phyloP scores from a whole-genome alignment of 257 asterid species.

The Capsicum baccatum region DNA sequence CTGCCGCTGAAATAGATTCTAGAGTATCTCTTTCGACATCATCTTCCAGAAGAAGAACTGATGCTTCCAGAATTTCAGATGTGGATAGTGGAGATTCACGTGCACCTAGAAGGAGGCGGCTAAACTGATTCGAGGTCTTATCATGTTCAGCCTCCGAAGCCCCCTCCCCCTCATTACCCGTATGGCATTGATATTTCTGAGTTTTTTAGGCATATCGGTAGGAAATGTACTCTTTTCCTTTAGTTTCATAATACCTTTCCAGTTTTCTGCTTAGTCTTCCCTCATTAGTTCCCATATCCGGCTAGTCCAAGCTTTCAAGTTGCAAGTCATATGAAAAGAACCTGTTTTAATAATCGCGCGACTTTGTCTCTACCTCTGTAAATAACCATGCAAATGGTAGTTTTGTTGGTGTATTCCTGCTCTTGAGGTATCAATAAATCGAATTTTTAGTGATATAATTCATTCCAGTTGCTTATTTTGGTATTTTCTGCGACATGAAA shows the following conservation, averaged over 20 bases:
- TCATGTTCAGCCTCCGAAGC: slow-evolving; percentile 10
- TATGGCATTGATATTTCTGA: slow-evolving; percentile 10
- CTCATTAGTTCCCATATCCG: not conserved
- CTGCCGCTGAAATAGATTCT: slow-evolving; percentile 86
- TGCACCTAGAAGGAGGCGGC: slow-evolving; percentile 85
- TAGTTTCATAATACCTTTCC: slow-evolving; percentile 21
- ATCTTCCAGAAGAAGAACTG: slow-evolving; percentile 83
- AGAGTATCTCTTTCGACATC: slow-evolving; percentile 79
- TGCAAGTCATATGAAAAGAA: slow-evolving; percentile 6
- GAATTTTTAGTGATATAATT: not conserved
- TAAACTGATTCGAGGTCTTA: slow-evolving; percentile 46
- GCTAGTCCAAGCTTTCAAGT: slow-evolving; percentile 18
- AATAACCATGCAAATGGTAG: slow-evolving; percentile 30
- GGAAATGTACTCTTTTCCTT: slow-evolving; percentile 28
- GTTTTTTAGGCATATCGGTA: slow-evolving; percentile 23
- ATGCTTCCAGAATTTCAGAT: slow-evolving; percentile 77
- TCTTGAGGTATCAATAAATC: slow-evolving; percentile 20
- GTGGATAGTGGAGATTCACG: slow-evolving; percentile 98
- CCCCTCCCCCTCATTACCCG: not conserved
- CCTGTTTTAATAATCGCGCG: not conserved
- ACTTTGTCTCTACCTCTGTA: slow-evolving; percentile 26
- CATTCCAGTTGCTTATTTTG: not conserved
- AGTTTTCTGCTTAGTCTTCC: not conserved
- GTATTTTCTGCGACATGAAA: not conserved
- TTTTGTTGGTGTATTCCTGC: slow-evolving; percentile 15